These are phyloP conservation scores for Suillus subalutaceus DNA, from an alignment of 768 basidiomycete genomes.

Conservation along the genomic window DNA sequence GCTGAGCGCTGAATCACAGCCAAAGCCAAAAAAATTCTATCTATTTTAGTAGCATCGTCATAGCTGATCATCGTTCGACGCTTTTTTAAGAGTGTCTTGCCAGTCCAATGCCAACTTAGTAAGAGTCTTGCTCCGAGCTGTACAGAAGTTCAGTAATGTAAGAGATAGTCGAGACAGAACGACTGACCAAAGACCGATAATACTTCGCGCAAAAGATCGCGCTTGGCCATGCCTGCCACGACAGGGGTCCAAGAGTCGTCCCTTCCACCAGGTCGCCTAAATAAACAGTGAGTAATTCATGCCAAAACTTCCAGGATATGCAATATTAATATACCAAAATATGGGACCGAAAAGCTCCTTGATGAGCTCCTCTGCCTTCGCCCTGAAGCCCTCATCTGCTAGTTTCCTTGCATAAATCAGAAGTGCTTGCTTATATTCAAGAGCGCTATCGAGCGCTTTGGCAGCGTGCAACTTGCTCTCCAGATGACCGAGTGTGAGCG, in stretches of 20 bases:
- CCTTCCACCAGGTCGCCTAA: conserved; percentile 67
- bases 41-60: conserved; percentile 12
- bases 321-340: conserved; percentile 73
- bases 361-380: conserved; percentile 89
- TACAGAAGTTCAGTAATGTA: conserved; percentile 10
- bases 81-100: conserved; percentile 78
- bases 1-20: background rate
- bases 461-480: conserved; percentile 83
- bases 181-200: conserved; percentile 73
- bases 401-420: conserved; percentile 80
- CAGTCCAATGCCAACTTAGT: conserved; percentile 77
- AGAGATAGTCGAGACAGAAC: background rate
- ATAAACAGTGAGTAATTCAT: conserved; percentile 8
- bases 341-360: conserved; percentile 89
- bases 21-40: background rate
- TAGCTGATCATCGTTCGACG: conserved; percentile 50
- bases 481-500: conserved; percentile 85
- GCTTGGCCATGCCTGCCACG: conserved; percentile 72
- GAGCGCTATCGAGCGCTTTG: conserved; percentile 73
- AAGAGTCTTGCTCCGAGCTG: conserved; percentile 76
- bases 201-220: conserved; percentile 84
- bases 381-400: conserved; percentile 86
- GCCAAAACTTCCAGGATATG: background rate
- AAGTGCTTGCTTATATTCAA: conserved; percentile 81
- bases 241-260: conserved; percentile 68